Evolutionary conservation across 2,329 filamentous ascomycete species (phyloP), one percentile per base, ranked within the genome.

Genomic region (Domatiomyces catenatus): DNA sequence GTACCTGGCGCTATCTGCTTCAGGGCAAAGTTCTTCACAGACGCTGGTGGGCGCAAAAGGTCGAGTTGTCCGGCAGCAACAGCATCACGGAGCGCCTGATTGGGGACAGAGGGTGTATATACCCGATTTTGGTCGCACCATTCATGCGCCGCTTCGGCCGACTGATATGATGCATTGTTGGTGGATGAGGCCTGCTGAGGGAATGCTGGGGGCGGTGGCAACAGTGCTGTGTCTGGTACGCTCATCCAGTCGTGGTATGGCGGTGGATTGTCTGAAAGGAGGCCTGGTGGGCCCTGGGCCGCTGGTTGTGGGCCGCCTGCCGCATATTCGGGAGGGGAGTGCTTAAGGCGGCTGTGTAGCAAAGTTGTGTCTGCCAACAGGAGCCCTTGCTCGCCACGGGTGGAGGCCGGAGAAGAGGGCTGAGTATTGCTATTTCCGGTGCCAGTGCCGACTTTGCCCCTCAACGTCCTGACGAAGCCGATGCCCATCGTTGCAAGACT

Each of bases 241-340:
- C 73, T 67, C 48, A 76, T 72, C 79, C 79, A 82, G 63, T 79
- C 75, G 61, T 81, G 77, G 58, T 80, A 79, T 22, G 75, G 72
- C 17, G 76, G 76, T 12, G 76, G 75, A 20, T 67, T 64, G 12
- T 26, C 17, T 12, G 60, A 51, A 22, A 52, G 54, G 8, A 54
- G 50, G 19, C 52, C 46, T 28, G 50, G 48, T 48, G 55, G 54
- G n/a, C 12, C 32, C 32, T 32, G 22, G 17, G 19, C 15, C n/a
- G 50, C 2, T 47, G 15, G 22, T 17, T n/a, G 10, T n/a, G 8
- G 19, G 8, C 20, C 26, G 8, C 8, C 8, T 32, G 45, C 4
- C 8, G 45, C 15, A 24, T 10, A n/a, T n/a, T 17, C 52, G 52
- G 48, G 53, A 56, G 6, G 54, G 10, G 20, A 52, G 44, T 5